Conservation (phyloP, 441 rosid genomes). For the Erodium moschatum region DNA sequence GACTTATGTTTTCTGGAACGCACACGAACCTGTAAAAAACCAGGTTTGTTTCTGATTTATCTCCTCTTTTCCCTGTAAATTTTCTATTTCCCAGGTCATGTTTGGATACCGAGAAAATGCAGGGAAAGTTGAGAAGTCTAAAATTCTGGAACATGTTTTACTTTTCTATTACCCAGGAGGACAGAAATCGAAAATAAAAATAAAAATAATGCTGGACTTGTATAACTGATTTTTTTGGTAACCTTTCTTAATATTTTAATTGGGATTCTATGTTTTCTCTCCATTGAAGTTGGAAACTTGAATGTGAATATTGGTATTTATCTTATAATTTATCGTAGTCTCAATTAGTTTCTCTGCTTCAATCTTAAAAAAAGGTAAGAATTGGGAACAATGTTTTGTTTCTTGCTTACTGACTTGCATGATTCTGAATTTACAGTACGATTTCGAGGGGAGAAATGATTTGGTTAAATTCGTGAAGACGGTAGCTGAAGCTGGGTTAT, state of each 20-base stretch:
- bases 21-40: slow-evolving; percentile 69
- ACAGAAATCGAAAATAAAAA: background rate
- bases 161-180: background rate
- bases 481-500: slow-evolving; percentile 58
- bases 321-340: background rate
- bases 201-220: slow-evolving; percentile 6
- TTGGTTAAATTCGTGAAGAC: slow-evolving; percentile 56
- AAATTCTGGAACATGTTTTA: background rate
- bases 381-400: background rate
- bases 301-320: background rate
- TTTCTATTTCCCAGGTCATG: background rate
- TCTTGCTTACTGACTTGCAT: background rate
- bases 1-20: slow-evolving; percentile 87
- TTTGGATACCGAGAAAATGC: slow-evolving; percentile 22
- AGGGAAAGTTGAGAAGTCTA: slow-evolving; percentile 5
- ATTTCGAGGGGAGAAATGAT: slow-evolving; percentile 63
- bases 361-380: background rate
- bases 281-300: background rate
- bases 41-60: slow-evolving; percentile 37
- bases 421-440: slow-evolving; percentile 31
- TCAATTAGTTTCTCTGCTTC: background rate
- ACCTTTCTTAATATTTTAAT: background rate
- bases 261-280: background rate
- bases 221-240: slow-evolving; percentile 13
- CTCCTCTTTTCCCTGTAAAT: background rate